phyloP scores from a whole-genome alignment of 176 grass and related monocot genomes.

The Melocanna baccifera region DNA sequence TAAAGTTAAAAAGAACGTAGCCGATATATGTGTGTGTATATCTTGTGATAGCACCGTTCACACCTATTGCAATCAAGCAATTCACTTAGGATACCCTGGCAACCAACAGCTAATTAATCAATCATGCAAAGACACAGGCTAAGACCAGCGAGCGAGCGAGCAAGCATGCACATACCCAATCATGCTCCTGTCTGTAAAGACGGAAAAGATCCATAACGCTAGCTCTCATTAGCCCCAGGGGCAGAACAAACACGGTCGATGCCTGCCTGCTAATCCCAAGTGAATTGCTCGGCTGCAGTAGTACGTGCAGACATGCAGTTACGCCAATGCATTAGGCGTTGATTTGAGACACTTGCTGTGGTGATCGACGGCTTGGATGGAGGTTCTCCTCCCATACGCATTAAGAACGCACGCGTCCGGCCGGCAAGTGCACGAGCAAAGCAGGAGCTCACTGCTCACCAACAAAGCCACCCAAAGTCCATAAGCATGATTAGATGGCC shows the following conservation, averaged over 20 bases:
- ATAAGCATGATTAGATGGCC: slow-evolving; percentile 6
- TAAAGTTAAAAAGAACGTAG: no score
- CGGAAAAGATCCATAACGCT: background rate
- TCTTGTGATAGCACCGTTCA: background rate
- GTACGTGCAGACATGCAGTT: no score
- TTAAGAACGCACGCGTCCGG: background rate
- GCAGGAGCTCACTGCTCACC: background rate
- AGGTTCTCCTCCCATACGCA: background rate
- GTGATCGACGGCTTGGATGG: background rate
- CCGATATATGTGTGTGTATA: background rate
- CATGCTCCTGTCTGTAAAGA: background rate
- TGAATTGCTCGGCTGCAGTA: no score
- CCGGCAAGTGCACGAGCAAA: slow-evolving; percentile 6
- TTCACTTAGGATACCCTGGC: background rate
- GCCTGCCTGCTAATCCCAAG: background rate
- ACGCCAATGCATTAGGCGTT: background rate
- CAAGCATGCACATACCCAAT: background rate
- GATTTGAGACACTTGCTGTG: background rate
- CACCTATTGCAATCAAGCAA: background rate
- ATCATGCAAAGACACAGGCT: background rate
- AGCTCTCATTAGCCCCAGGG: background rate
- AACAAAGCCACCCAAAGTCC: background rate
- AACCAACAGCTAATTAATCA: background rate
- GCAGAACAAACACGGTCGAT: background rate
- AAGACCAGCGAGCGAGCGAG: background rate